Percentiles rank a stretch among this genome's conserved stretches.
phyloP scores from a whole-genome alignment of 345 rosid genomes.

The Brassica cretica region DNA sequence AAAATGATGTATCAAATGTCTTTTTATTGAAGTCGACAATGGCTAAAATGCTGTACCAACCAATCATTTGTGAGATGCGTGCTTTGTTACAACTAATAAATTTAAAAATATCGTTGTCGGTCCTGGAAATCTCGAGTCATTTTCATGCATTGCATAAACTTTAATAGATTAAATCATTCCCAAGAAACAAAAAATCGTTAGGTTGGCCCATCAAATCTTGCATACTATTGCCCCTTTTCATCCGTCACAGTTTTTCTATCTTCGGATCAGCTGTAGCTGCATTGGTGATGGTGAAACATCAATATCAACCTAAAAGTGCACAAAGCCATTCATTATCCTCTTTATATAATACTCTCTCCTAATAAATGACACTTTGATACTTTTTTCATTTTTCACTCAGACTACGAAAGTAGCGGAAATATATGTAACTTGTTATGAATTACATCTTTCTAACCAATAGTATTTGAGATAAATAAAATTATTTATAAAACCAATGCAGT shows the following conservation, averaged over 20 bases:
- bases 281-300: slow-evolving; percentile 11
- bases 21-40: not conserved
- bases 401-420: no score
- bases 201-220: slow-evolving; percentile 17
- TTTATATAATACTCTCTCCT: not conserved
- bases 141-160: not conserved
- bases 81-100: slow-evolving; percentile 4
- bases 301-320: not conserved
- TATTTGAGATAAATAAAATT: no score
- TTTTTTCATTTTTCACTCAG: no score
- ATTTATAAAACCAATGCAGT: no score
- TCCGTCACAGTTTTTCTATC: not conserved
- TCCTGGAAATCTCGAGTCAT: not conserved
- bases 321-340: not conserved
- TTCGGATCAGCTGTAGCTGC: not conserved
- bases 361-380: no score
- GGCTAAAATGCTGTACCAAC: not conserved
- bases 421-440: no score
- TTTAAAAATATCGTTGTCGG: not conserved
- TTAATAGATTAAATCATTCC: not conserved
- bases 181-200: not conserved
- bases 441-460: no score
- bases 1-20: not conserved
- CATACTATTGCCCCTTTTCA: slow-evolving; percentile 10
- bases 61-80: not conserved